Base-by-base conservation (phyloP, 2,329 filamentous ascomycete species). In the Diaporthe australafricana region DNA sequence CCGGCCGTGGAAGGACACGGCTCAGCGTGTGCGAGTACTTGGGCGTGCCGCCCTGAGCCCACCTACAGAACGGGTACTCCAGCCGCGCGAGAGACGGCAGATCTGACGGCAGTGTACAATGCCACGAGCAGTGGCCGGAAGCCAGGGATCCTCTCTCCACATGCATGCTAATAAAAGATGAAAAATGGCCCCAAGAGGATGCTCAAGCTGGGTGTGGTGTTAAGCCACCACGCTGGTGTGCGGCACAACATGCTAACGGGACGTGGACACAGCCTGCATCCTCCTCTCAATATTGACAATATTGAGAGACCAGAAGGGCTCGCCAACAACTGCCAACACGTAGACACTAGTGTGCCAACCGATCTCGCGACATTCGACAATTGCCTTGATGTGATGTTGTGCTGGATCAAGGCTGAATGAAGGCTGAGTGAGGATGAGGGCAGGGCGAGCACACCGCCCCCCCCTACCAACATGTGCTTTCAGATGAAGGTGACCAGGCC, bases 221-320 rank as follows among this genome's bases (percentile, higher is more conserved):
- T 69, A 69, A 69, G 67, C 67, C 53, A 69, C 67, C n/a, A 60
- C 67, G 67, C 67, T 40, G 30, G 53, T 47, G 55, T 50, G 53
- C 53, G 53, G 67, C 67, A 69, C 45, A 40, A 42, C 17, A 16
- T 22, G n/a, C 67, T 69, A 69, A 69, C 53, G 27, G 16, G n/a
- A 16, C n/a, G n/a, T n/a, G 45, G n/a, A 17, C 42, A 16, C 53
- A 47, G 9, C 25, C 30, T 38, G 55, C 63, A 66, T 30, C 30
- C 45, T 40, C 14, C 20, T 66, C 30, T 14, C 42, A 20, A 22
- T 20, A 27, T n/a, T n/a, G 27, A 17, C 25, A 20, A 40, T 40
- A 11, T 40, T 40, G 38, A 62, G 5, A 32, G 17, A 7, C 57
- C 57, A 32, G 40, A 27, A 32, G 25, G 20, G 57, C 57, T 63